A percentile compares a stretch with the other conserved stretches of the same genome.
Conservation (phyloP, 768 basidiomycete genomes). For the Trichaptum fuscoviolaceum region DNA sequence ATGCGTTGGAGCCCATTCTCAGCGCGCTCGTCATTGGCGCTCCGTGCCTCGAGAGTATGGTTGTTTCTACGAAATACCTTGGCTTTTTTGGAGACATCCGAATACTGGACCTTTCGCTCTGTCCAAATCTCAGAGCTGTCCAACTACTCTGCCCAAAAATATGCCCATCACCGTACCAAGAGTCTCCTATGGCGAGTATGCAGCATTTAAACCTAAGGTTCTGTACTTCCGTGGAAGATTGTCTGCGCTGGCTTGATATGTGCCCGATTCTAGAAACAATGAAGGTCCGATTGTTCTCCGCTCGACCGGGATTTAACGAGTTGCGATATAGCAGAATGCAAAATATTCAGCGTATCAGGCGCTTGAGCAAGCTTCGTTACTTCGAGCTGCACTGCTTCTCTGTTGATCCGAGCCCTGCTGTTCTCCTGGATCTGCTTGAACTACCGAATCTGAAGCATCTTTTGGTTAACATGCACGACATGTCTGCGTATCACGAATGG, state of each 20-base stretch:
- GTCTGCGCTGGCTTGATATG: background rate
- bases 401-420: background rate
- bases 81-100: background rate
- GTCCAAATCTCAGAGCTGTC: background rate
- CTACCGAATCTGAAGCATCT: background rate
- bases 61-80: background rate
- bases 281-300: background rate
- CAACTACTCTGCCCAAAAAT: background rate
- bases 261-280: background rate
- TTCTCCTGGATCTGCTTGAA: background rate
- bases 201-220: background rate
- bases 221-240: background rate
- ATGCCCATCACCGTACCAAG: background rate
- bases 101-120: background rate
- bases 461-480: background rate
- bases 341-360: background rate
- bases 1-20: conserved; percentile 4
- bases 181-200: background rate
- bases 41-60: background rate
- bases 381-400: background rate
- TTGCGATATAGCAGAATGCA: background rate
- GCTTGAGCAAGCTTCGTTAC: background rate
- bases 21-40: background rate
- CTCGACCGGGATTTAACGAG: background rate
- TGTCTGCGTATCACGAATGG: background rate